These are phyloP conservation scores for Apodospora peruviana DNA, from an alignment of 495 filamentous ascomycete species.

Conservation along the genomic window DNA sequence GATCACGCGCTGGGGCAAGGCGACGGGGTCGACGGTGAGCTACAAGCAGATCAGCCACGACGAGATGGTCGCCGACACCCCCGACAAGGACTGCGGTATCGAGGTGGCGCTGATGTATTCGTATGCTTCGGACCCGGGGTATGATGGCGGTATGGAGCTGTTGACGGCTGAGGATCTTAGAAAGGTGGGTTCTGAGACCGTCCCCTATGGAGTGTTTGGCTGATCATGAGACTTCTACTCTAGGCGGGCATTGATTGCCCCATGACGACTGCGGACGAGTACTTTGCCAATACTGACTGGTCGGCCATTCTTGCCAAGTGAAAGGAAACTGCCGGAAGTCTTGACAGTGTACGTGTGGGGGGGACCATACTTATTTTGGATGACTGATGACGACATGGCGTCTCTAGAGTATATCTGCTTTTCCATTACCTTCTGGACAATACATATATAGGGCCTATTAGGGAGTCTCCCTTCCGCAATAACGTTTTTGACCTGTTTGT, in stretches of 20 bases:
- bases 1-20: constrained; percentile 33
- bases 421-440: too few species aligned
- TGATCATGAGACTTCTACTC: not conserved
- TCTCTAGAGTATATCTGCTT: too few species aligned
- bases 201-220: too few species aligned
- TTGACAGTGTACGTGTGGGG: too few species aligned
- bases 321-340: too few species aligned
- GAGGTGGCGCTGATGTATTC: constrained; percentile 36
- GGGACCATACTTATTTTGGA: too few species aligned
- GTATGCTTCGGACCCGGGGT: constrained; percentile 34
- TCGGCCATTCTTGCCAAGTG: constrained; percentile 12
- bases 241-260: constrained; percentile 30
- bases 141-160: constrained; percentile 34
- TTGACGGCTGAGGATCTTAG: constrained; percentile 34
- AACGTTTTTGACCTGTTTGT: too few species aligned
- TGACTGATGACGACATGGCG: too few species aligned
- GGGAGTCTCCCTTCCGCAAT: too few species aligned
- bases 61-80: constrained; percentile 26
- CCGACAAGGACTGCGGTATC: constrained; percentile 26
- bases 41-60: constrained; percentile 32
- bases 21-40: constrained; percentile 12
- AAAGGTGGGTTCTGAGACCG: too few species aligned
- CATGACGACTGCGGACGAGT: constrained; percentile 26
- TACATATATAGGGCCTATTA: too few species aligned
- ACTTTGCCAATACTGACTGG: constrained; percentile 21